Percentiles rank a stretch among this genome's conserved stretches.
Evolutionary conservation across 306 rosid species (phyloP).

Genomic region (Carpinus fangiana): DNA sequence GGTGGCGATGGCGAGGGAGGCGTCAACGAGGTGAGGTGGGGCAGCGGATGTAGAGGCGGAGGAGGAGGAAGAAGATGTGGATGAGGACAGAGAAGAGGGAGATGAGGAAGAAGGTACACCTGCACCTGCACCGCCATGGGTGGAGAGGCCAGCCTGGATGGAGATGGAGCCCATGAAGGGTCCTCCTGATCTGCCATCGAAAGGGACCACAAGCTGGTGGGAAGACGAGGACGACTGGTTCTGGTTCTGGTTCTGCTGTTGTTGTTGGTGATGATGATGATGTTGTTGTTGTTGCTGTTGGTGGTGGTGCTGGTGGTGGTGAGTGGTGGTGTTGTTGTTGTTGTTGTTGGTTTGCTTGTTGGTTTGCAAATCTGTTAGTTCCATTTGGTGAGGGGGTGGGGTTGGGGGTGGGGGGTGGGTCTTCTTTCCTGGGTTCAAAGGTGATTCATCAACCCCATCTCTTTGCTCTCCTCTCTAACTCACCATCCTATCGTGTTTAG

Average conservation of each 20-base stretch:
- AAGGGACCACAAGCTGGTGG: conserved; percentile 56
- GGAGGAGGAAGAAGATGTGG: conserved; percentile 38
- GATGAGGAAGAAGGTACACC: conserved; percentile 24
- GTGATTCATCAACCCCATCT: conserved; percentile 29
- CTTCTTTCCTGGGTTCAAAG: conserved; percentile 14
- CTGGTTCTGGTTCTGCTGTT: conserved; percentile 31
- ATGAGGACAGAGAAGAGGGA: conserved; percentile 33
- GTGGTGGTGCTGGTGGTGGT: conserved; percentile 35
- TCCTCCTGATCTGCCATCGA: conserved; percentile 53
- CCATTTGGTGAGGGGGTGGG: conserved; percentile 67
- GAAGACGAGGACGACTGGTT: conserved; percentile 30
- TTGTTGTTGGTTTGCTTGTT: conserved; percentile 41
- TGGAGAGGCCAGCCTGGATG: conserved; percentile 43
- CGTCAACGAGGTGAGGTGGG: conserved; percentile 60
- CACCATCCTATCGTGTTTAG: neutral
- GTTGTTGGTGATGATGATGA: conserved; percentile 19
- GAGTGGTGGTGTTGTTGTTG: conserved; percentile 23
- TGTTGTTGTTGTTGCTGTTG: conserved; percentile 23
- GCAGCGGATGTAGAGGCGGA: conserved; percentile 35
- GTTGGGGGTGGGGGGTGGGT: neutral
- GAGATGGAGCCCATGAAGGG: conserved; percentile 71
- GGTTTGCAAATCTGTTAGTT: conserved; percentile 73
- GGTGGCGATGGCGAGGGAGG: conserved; percentile 87
- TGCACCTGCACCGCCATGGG: neutral
- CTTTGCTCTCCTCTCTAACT: neutral